Conservation (phyloP, 495 filamentous ascomycete genomes). For the Astrothelium macrocarpum region DNA sequence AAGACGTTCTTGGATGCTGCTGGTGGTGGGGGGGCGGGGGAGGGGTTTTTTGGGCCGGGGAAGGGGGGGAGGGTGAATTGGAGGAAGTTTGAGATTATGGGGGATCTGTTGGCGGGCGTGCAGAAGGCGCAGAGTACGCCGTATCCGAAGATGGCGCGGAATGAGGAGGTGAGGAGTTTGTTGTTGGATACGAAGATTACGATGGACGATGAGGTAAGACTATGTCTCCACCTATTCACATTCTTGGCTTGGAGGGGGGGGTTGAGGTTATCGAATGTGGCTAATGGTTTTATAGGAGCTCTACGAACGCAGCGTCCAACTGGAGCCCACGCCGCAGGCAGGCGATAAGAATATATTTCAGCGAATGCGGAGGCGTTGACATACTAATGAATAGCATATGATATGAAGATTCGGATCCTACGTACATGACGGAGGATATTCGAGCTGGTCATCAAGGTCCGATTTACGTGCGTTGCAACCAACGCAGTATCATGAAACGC, state of each 20-base stretch:
- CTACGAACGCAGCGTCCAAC: slow-evolving; percentile 20
- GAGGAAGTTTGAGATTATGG: slow-evolving; percentile 96
- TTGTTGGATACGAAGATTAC: slow-evolving; percentile 56
- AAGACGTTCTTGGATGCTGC: slow-evolving; percentile 73
- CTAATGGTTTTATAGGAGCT: slow-evolving; percentile 17
- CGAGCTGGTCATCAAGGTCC: no score
- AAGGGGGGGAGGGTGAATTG: slow-evolving; percentile 56
- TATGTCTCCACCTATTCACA: not conserved
- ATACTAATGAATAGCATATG: not conserved
- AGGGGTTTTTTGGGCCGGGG: slow-evolving; percentile 22
- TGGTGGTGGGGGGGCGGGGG: slow-evolving; percentile 48
- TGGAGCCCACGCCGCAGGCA: slow-evolving; percentile 16
- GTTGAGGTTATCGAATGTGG: no score
- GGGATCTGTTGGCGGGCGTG: slow-evolving; percentile 79
- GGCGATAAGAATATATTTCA: not conserved
- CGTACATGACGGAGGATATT: not conserved
- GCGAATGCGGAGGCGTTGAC: not conserved
- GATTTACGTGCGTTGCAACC: no score
- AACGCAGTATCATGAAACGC: no score
- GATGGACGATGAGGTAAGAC: slow-evolving; percentile 51
- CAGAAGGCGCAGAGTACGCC: slow-evolving; percentile 82
- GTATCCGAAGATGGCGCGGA: slow-evolving; percentile 58
- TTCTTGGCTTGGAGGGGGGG: not conserved
- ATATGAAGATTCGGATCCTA: not conserved
- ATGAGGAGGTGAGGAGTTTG: slow-evolving; percentile 57